Base-by-base conservation (phyloP, 176 grass and related monocot genomes). In the Juncus inflexus region DNA sequence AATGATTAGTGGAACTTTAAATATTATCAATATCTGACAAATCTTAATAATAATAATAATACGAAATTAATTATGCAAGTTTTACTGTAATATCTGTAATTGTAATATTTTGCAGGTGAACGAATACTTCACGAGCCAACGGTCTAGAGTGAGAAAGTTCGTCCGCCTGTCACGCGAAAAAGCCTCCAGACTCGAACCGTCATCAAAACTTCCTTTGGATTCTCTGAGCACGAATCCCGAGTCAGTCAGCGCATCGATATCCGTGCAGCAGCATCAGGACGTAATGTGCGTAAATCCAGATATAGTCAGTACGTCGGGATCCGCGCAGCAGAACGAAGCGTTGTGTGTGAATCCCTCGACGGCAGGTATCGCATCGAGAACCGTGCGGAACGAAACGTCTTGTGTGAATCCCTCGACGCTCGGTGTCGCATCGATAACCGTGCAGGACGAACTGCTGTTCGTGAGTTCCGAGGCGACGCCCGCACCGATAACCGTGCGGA, bases 61-160 rank as follows among this genome's bases (percentile, higher is more conserved):
- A 28, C 1, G 19, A 28, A 28, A 28, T 28, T 28, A 28, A 28
- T 28, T 28, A 28, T 28, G 19, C 19, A 28, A 28, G 1, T 28
- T 0, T 28, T 1, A 28, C 19, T 28, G 19, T 28, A 28, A 28
- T 28, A 28, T 28, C 19, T 28, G 19, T 28, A 28, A 28, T 28
- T 52, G 43, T 66, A 54, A 40, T 52, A 37, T 47, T 37, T 60
- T 35, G 47, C 58, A 99, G 94, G 85, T 86, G 41, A 86, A 80
- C 75, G 88, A 92, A 61, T 99, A 86, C 73, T 99, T 99, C 81
- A 77, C 80, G 67, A 75, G 75, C 68, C 94, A 92, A 63, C 79
- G 83, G 56, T 81, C 88, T 9, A 82, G 80, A 78, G 88, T 99
- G 74, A 77, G 87, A 76, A 99, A 92, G 65, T 64, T 86, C 81